phyloP scores from a whole-genome alignment of 169 alveolate genomes.

The Plasmodium coatneyi region DNA sequence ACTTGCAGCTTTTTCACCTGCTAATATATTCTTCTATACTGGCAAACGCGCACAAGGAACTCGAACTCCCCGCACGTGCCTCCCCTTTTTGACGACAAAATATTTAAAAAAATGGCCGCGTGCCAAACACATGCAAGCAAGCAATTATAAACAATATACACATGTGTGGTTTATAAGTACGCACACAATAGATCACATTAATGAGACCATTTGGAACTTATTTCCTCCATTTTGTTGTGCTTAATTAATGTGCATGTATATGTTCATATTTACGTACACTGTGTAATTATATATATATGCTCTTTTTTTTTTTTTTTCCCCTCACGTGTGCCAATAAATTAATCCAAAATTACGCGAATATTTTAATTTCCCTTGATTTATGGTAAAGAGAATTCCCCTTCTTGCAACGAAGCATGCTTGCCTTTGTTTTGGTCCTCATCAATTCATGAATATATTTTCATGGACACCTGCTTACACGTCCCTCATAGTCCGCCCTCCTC shows the following conservation, averaged over 20 bases:
- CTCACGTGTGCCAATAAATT: neutral
- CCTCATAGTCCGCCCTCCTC: neutral
- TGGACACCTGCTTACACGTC: neutral
- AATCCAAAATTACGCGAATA: neutral
- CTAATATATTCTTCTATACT: neutral
- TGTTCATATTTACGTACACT: neutral
- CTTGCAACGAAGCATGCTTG: neutral
- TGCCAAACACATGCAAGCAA: neutral
- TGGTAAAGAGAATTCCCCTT: neutral
- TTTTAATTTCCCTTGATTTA: neutral
- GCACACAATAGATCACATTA: neutral
- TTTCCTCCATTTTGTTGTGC: conserved; percentile 1
- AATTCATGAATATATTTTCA: neutral
- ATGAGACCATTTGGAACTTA: neutral
- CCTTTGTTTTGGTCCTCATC: neutral
- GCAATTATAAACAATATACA: neutral
- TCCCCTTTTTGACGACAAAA: neutral
- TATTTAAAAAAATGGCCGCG: neutral
- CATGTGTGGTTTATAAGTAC: neutral
- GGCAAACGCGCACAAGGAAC: neutral
- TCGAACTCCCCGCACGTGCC: neutral
- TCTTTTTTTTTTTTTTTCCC: neutral
- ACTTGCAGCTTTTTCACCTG: neutral
- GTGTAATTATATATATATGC: neutral
- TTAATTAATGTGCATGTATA: neutral